These are phyloP conservation scores for Diplosphaera chodatii DNA, from an alignment of 139 green algal genomes.

Conservation along the genomic window DNA sequence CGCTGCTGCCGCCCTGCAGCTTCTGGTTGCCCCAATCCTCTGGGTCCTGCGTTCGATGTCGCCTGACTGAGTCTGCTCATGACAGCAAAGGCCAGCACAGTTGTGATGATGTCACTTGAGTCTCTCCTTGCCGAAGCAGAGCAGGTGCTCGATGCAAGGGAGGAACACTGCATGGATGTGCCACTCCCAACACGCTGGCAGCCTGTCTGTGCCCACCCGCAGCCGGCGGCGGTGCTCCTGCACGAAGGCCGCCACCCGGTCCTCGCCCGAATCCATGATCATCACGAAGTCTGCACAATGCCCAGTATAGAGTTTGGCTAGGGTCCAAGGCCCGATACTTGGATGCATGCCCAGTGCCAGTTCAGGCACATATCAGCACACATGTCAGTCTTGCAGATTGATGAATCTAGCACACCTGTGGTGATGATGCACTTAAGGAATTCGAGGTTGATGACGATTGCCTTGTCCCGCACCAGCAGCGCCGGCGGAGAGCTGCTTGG, in stretches of 20 bases:
- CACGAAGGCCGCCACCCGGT: neutral
- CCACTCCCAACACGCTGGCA: neutral
- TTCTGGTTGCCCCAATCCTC: neutral
- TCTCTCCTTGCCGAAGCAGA: too few relatives aligned
- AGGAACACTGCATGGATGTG: too few relatives aligned
- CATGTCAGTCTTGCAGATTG: too few relatives aligned
- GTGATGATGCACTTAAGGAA: conserved; percentile 19
- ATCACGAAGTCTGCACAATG: neutral
- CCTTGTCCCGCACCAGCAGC: conserved; percentile 30
- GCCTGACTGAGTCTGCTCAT: too few relatives aligned
- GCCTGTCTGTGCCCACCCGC: neutral
- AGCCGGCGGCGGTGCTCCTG: neutral
- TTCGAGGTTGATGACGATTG: conserved; percentile 42
- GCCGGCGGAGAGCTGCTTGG: conserved; percentile 27
- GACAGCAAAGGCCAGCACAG: too few relatives aligned
- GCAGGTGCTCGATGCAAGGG: too few relatives aligned
- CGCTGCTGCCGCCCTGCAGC: neutral
- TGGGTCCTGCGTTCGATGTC: neutral
- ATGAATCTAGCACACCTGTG: too few relatives aligned
- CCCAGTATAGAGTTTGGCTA: too few relatives aligned
- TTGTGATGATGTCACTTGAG: too few relatives aligned
- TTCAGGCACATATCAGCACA: neutral
- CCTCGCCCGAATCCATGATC: neutral
- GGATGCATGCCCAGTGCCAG: too few relatives aligned
- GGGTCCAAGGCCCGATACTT: too few relatives aligned